Evolutionary conservation across 2,329 filamentous ascomycete genomes (phyloP), one percentile per base, ranked within the genome.

Genomic region (Penicillium vulpinum): DNA sequence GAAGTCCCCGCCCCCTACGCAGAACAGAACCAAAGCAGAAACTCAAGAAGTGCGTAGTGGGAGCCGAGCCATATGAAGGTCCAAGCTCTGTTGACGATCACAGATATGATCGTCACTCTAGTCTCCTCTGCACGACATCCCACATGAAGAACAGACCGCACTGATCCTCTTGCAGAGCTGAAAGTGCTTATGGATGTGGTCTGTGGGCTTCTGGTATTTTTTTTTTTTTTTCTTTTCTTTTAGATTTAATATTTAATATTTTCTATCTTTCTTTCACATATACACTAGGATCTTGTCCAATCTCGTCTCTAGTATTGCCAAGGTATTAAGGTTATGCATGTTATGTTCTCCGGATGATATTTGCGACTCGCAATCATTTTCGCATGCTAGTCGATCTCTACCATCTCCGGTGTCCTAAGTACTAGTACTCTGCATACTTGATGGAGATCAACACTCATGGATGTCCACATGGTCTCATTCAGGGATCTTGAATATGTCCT

Each of bases 61-160:
- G 35, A 53, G 60, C 50, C 52, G 54, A 63, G 51, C 36, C 56
- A 53, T 39, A 50, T 44, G 61, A 61, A 54, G 63, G 64, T 58
- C 64, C 64, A 66, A 62, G 61, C 63, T 58, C 57, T 51, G 31
- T 48, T 53, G 40, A 52, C 29, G 59, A 65, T 65, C 63, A 46
- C 40, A 54, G 26, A 47, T 54, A 57, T 60, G 60, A 61, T 63
- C 63, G 57, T 52, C 62, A 54, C 55, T 38, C 29, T 18, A 46
- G 36, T 46, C 24, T 46, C 35, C 55, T 56, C 64, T 65, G 64
- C 64, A 65, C 64, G 59, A 66, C 62, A 65, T 66, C 43, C 36
- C 36, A 50, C 59, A 44, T 55, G 50, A 56, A 49, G 47, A 46
- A 40, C 39, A 40, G 48, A 38, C 29, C 59, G 57, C 57, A 57